Conservation (phyloP, 108 stramenopile species). For the Cyclotella atomus region DNA sequence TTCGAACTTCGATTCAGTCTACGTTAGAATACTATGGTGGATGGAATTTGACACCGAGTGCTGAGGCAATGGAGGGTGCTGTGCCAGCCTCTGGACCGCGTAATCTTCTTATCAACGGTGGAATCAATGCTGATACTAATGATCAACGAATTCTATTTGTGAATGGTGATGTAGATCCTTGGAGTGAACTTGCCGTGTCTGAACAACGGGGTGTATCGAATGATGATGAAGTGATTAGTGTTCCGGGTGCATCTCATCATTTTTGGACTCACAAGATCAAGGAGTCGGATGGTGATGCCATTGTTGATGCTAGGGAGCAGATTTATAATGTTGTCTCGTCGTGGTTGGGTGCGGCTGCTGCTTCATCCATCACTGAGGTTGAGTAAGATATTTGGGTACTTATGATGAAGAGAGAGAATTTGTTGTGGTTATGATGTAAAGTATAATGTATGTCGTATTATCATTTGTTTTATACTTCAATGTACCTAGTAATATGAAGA, state of each 20-base stretch:
- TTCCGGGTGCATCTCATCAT: conserved; percentile 83
- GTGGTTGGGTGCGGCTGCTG: conserved; percentile 53
- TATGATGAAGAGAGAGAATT: neutral
- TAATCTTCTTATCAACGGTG: neutral
- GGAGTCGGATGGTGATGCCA: conserved; percentile 56
- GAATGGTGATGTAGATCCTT: conserved; percentile 95
- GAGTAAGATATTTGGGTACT: neutral
- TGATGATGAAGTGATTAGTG: conserved; percentile 48
- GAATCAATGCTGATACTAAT: neutral
- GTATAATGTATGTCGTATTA: too few species aligned
- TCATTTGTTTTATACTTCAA: too few species aligned
- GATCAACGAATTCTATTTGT: conserved; percentile 76
- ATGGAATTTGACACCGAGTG: conserved; percentile 56
- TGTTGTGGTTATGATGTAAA: too few species aligned
- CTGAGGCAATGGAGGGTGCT: neutral
- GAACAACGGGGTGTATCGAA: conserved; percentile 22
- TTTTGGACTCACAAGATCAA: conserved; percentile 82
- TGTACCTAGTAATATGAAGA: too few species aligned
- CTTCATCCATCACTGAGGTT: neutral
- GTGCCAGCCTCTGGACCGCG: neutral
- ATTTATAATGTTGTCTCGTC: conserved; percentile 61
- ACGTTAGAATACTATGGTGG: conserved; percentile 86
- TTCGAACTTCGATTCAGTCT: conserved; percentile 61
- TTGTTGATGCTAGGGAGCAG: conserved; percentile 53
- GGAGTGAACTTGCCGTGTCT: conserved; percentile 79